Percentiles rank a stretch among this genome's conserved stretches.
Evolutionary conservation across 164 flowering plant genomes (phyloP).

Genomic region (Kingdonia uniflora): DNA sequence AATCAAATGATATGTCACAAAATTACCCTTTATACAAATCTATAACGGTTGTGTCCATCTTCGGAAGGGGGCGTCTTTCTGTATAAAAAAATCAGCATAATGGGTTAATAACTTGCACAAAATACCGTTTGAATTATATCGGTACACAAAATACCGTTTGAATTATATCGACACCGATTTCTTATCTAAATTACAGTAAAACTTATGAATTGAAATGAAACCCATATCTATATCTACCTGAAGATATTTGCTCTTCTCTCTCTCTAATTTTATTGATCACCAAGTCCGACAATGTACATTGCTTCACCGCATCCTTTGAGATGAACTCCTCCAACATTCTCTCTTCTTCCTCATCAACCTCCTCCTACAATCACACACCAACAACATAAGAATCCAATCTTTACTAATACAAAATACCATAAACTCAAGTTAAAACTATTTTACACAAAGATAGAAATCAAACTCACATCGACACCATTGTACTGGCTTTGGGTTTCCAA

Average conservation of each 20-base stretch:
- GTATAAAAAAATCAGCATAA: slow-evolving; percentile 19
- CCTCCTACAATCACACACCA: slow-evolving; percentile 27
- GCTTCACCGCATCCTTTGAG: slow-evolving; percentile 44
- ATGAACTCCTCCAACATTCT: slow-evolving; percentile 60
- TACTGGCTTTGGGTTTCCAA: slow-evolving; percentile 57
- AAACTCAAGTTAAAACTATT: not conserved
- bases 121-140: too few relatives aligned
- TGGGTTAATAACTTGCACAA: not conserved
- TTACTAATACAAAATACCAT: not conserved
- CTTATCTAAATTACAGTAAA: too few relatives aligned
- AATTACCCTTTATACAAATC: slow-evolving; percentile 78
- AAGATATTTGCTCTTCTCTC: slow-evolving; percentile 43
- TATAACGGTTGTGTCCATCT: slow-evolving; percentile 49
- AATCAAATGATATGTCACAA: not conserved
- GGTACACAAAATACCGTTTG: too few relatives aligned
- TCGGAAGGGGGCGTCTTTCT: slow-evolving; percentile 53
- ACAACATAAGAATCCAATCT: not conserved
- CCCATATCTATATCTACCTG: too few relatives aligned
- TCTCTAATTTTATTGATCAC: slow-evolving; percentile 58
- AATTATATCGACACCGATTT: too few relatives aligned
- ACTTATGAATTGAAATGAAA: too few relatives aligned
- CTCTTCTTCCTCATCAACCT: slow-evolving; percentile 74
- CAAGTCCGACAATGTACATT: slow-evolving; percentile 59
- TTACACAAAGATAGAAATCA: slow-evolving; percentile 2
- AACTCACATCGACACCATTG: slow-evolving; percentile 36